A percentile compares a stretch with the other conserved stretches of the same genome.
These are phyloP conservation scores for Taphrina flavorubra DNA, from an alignment of 1,139 yeast genomes.

Conservation along the genomic window DNA sequence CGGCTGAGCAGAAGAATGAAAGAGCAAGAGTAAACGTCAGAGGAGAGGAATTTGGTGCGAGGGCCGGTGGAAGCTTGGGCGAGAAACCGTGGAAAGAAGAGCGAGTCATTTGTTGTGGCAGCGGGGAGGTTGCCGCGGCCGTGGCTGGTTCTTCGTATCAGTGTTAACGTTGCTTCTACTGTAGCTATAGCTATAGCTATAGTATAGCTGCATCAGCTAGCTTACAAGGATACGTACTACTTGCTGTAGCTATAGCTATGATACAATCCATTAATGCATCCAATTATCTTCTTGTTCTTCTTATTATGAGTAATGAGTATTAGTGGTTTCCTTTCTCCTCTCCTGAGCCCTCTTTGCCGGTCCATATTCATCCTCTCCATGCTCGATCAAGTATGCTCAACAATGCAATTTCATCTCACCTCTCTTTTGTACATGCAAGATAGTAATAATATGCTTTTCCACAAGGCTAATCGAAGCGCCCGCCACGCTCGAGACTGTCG, in stretches of 20 bases:
- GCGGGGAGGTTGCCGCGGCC: neutral
- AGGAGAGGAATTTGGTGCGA: neutral
- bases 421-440: neutral
- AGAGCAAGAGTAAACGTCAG: constrained; percentile 1
- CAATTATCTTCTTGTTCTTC: too few relatives aligned
- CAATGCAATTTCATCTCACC: neutral
- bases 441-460: neutral
- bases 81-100: neutral
- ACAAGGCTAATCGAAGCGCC: constrained; percentile 2
- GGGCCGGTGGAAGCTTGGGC: neutral
- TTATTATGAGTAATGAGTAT: too few relatives aligned
- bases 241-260: too few relatives aligned
- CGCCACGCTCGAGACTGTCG: constrained; percentile 23
- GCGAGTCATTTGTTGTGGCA: neutral
- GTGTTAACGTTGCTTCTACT: too few relatives aligned
- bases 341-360: too few relatives aligned
- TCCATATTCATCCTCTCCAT: too few relatives aligned
- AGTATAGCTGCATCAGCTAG: too few relatives aligned
- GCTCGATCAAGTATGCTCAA: too few relatives aligned
- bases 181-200: too few relatives aligned
- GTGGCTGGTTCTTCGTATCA: constrained; percentile 1
- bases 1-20: neutral
- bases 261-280: neutral
- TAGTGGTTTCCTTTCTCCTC: too few relatives aligned
- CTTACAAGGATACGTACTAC: too few relatives aligned